These are phyloP conservation scores for Ceratobasidium sp. DNA, from an alignment of 1,284 basidiomycete genomes.

Conservation along the genomic window DNA sequence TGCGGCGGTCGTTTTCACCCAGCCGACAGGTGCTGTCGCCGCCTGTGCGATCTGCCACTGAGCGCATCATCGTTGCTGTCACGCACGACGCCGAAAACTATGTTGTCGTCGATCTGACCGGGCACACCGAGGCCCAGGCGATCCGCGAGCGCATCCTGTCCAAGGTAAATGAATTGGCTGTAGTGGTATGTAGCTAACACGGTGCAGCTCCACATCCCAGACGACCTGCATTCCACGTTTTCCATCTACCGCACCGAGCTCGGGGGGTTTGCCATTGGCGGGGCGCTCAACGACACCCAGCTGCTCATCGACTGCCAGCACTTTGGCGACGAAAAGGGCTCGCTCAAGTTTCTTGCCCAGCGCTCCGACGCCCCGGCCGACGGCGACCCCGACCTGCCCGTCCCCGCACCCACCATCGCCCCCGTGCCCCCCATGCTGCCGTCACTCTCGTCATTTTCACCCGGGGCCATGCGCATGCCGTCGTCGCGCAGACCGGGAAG, in stretches of 20 bases:
- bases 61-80: slow-evolving; percentile 70
- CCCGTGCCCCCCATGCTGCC: slow-evolving; percentile 24
- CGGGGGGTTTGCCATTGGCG: slow-evolving; percentile 71
- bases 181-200: background rate
- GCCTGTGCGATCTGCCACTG: slow-evolving; percentile 40
- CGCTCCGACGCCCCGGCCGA: slow-evolving; percentile 19
- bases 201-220: slow-evolving; percentile 76
- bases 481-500: slow-evolving; percentile 56
- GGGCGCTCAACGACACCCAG: slow-evolving; percentile 69
- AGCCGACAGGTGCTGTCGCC: slow-evolving; percentile 3
- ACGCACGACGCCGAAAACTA: slow-evolving; percentile 84
- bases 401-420: slow-evolving; percentile 3
- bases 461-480: slow-evolving; percentile 32
- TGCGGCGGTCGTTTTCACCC: slow-evolving; percentile 28
- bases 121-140: slow-evolving; percentile 69
- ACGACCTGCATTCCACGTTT: slow-evolving; percentile 78
- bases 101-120: slow-evolving; percentile 77
- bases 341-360: slow-evolving; percentile 81
- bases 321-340: slow-evolving; percentile 74
- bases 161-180: slow-evolving; percentile 61
- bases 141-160: slow-evolving; percentile 86
- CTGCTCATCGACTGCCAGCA: slow-evolving; percentile 75
- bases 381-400: background rate
- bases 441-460: slow-evolving; percentile 16
- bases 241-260: slow-evolving; percentile 88